These are phyloP conservation scores for Haplographium delicatum DNA, from an alignment of 495 filamentous ascomycete species.

Conservation along the genomic window DNA sequence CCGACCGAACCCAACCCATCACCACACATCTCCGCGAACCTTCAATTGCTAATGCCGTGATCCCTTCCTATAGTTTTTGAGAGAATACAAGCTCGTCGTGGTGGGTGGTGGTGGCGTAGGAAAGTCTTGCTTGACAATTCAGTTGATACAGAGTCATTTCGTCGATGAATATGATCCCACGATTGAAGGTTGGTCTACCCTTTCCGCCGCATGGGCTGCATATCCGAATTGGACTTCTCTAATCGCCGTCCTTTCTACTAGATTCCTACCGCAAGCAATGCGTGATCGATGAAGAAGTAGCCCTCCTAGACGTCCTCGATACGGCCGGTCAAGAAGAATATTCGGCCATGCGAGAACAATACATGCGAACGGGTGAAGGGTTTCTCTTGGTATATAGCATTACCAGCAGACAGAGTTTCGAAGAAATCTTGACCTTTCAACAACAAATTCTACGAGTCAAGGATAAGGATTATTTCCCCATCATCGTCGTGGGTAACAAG, in stretches of 20 bases:
- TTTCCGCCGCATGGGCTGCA: too few relatives aligned
- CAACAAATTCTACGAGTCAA: constrained; percentile 98
- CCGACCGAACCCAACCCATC: not conserved
- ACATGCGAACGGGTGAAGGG: constrained; percentile 98
- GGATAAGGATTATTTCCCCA: constrained; percentile 98
- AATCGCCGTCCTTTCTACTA: too few relatives aligned
- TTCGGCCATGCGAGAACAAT: constrained; percentile 98
- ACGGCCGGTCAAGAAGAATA: constrained; percentile 99
- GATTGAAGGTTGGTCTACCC: constrained; percentile 73
- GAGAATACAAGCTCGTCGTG: constrained; percentile 98
- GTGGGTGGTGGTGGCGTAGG: constrained; percentile 97
- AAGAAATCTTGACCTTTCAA: constrained; percentile 97
- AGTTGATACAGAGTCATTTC: constrained; percentile 98
- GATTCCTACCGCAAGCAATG: constrained; percentile 99
- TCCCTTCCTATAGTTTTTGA: constrained; percentile 63
- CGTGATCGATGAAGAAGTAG: constrained; percentile 95
- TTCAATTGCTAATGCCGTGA: constrained; percentile 19
- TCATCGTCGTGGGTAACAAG: constrained; percentile 99
- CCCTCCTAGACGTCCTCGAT: constrained; percentile 95
- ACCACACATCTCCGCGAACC: not conserved
- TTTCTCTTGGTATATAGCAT: constrained; percentile 94
- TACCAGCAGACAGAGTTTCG: constrained; percentile 92
- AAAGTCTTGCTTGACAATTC: constrained; percentile 98
- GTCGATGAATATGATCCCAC: constrained; percentile 99
- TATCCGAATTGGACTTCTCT: too few relatives aligned